phyloP scores from a whole-genome alignment of 2,329 filamentous ascomycete species.

The Trichoderma harzianum region DNA sequence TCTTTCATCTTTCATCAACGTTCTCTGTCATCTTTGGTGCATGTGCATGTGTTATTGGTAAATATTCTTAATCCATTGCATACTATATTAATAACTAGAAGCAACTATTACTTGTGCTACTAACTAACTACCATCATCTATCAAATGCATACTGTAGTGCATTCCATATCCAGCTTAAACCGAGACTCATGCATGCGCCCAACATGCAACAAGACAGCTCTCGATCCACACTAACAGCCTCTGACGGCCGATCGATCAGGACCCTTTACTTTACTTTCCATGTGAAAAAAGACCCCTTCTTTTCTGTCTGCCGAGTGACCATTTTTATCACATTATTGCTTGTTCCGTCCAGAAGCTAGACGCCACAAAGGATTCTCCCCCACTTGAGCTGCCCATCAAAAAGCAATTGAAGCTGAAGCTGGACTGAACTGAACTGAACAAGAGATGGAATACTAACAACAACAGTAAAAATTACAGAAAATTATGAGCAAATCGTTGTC shows the following conservation, averaged over 20 bases:
- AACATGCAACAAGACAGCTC: background rate
- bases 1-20: background rate
- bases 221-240: slow-evolving; percentile 1
- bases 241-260: background rate
- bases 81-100: background rate
- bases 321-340: background rate
- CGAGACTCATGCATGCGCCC: background rate
- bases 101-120: background rate
- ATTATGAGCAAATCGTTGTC: background rate
- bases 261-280: background rate
- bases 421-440: background rate
- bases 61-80: background rate
- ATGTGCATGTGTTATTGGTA: background rate
- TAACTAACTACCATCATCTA: background rate
- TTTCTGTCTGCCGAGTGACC: background rate
- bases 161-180: background rate
- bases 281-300: background rate
- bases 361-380: background rate
- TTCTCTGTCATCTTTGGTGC: background rate
- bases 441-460: background rate
- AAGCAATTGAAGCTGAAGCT: background rate
- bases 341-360: background rate
- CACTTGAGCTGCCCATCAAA: background rate
- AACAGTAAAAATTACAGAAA: background rate
- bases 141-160: background rate